These are phyloP conservation scores for Schizopora paradoxa DNA, from an alignment of 1,284 basidiomycete species.

Conservation along the genomic window DNA sequence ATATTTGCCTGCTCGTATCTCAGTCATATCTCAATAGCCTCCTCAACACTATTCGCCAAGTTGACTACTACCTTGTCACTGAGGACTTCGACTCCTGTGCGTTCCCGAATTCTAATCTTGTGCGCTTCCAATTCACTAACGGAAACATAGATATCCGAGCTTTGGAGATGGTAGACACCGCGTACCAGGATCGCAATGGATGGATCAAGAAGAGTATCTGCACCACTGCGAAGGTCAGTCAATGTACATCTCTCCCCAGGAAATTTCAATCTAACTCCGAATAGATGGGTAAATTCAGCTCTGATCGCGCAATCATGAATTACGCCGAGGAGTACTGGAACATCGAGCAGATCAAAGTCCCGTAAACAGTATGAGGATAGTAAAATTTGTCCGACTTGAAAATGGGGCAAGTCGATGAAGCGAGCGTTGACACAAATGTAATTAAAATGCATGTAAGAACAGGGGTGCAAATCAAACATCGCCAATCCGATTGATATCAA, in stretches of 20 bases:
- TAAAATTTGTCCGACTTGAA: too few relatives aligned
- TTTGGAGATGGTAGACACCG: conserved; percentile 79
- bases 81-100: conserved; percentile 89
- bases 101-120: conserved; percentile 23
- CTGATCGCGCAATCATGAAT: conserved; percentile 84
- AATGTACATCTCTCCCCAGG: background rate
- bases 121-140: conserved; percentile 3
- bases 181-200: conserved; percentile 72
- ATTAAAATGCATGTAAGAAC: too few relatives aligned
- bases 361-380: conserved; percentile 9
- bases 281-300: conserved; percentile 93
- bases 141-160: conserved; percentile 63
- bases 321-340: conserved; percentile 84
- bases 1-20: conserved; percentile 6
- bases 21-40: conserved; percentile 38
- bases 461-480: too few relatives aligned
- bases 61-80: conserved; percentile 77
- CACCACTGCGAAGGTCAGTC: conserved; percentile 66
- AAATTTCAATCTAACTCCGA: conserved; percentile 3
- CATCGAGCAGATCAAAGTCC: conserved; percentile 43
- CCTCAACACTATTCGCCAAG: conserved; percentile 69
- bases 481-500: too few relatives aligned
- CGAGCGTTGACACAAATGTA: too few relatives aligned
- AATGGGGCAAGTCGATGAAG: too few relatives aligned
- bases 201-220: conserved; percentile 91